Percentiles rank a stretch among this genome's conserved stretches.
Evolutionary conservation across 257 asterid species (phyloP).

Genomic region (Lycium ferocissimum): DNA sequence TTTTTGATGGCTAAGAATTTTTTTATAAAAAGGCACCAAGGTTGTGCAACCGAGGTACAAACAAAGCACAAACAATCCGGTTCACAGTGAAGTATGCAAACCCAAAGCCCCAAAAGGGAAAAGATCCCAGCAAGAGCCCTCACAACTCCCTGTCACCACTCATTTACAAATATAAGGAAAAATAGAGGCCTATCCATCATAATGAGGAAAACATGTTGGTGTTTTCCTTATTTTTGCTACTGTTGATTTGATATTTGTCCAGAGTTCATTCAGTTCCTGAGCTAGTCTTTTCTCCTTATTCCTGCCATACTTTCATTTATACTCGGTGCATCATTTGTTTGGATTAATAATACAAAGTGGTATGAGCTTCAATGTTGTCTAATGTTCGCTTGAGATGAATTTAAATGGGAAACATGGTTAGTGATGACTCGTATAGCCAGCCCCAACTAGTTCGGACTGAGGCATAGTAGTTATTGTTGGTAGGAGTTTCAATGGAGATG

Average conservation of each 20-base stretch:
- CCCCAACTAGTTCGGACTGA: constrained; percentile 4
- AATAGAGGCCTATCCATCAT: not conserved
- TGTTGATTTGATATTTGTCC: constrained; percentile 2
- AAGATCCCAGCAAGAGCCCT: not conserved
- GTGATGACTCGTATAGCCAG: not conserved
- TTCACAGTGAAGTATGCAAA: constrained; percentile 2
- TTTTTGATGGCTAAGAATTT: not conserved
- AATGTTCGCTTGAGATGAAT: not conserved
- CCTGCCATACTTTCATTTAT: not conserved
- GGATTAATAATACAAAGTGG: constrained; percentile 14
- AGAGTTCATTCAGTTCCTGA: not conserved
- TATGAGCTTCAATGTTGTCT: not conserved
- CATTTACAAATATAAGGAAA: not conserved
- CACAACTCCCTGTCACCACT: constrained; percentile 11
- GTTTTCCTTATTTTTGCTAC: constrained; percentile 7
- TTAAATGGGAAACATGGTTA: not conserved
- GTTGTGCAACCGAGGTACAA: not conserved
- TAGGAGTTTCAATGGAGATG: not conserved
- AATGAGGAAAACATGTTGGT: not conserved
- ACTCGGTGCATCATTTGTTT: not conserved
- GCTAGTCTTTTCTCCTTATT: not conserved
- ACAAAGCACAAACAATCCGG: not conserved
- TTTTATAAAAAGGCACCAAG: constrained; percentile 20
- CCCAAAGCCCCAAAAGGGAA: not conserved
- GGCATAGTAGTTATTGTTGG: not conserved